Conservation (phyloP, 2,329 filamentous ascomycete genomes). For the Thermothelomyces thermophilus region DNA sequence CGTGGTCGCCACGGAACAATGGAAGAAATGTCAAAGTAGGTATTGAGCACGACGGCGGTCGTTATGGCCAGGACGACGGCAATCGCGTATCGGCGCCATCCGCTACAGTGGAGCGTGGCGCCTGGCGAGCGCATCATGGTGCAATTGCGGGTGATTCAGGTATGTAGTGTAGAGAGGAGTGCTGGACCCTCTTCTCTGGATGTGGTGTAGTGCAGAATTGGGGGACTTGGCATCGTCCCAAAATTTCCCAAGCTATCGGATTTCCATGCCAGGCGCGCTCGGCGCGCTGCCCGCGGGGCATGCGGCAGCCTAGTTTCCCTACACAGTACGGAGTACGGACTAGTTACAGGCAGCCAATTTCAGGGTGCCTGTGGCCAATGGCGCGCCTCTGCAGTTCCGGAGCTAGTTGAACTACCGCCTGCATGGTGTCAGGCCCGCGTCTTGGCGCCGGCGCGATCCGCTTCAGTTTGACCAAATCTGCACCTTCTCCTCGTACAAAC, state of each 20-base stretch:
- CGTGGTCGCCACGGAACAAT: not conserved
- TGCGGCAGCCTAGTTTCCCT: not conserved
- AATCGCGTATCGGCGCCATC: constrained; percentile 1
- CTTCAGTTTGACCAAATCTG: not conserved
- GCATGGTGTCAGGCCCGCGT: not conserved
- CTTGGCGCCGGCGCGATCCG: not conserved
- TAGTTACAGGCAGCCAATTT: not conserved
- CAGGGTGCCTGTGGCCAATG: not conserved
- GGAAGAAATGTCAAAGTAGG: constrained; percentile 1
- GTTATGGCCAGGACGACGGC: not conserved
- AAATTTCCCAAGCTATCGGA: too few relatives aligned
- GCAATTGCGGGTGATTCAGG: not conserved
- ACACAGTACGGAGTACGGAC: not conserved
- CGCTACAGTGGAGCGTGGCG: not conserved
- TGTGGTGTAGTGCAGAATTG: too few relatives aligned
- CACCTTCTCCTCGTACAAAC: not conserved
- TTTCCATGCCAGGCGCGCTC: too few relatives aligned
- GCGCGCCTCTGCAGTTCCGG: not conserved
- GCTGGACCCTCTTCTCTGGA: too few relatives aligned
- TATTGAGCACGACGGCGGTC: not conserved
- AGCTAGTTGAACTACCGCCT: not conserved
- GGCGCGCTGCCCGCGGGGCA: too few relatives aligned
- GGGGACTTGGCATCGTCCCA: too few relatives aligned
- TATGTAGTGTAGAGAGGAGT: too few relatives aligned
- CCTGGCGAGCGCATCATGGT: not conserved